phyloP scores from a whole-genome alignment of 1,284 basidiomycete species.

The Mycena citricolor region DNA sequence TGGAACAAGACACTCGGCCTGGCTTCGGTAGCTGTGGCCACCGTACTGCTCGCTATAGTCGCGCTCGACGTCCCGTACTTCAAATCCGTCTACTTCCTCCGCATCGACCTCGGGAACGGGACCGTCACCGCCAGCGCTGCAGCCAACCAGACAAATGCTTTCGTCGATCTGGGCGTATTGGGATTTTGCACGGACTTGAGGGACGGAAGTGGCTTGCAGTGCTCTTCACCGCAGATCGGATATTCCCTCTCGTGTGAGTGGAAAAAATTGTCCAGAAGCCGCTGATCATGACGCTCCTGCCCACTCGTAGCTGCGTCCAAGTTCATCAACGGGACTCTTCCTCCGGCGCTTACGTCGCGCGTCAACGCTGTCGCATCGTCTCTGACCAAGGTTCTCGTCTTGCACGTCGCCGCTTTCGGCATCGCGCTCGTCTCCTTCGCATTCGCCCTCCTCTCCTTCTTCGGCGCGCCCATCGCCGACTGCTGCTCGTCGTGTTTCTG shows the following conservation, averaged over 20 bases:
- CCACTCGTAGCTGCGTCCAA: slow-evolving; percentile 1
- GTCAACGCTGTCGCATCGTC: slow-evolving; percentile 15
- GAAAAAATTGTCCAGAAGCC: no score
- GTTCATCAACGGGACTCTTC: slow-evolving; percentile 18
- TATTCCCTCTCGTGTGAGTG: slow-evolving; percentile 13
- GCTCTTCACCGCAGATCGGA: slow-evolving; percentile 11
- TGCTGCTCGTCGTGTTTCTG: slow-evolving; percentile 20
- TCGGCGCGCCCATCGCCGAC: slow-evolving; percentile 19
- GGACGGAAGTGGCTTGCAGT: slow-evolving; percentile 16
- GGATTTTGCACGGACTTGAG: slow-evolving; percentile 17
- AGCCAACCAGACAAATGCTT: slow-evolving; percentile 10
- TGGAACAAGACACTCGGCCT: slow-evolving; percentile 20
- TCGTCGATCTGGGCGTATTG: slow-evolving; percentile 11
- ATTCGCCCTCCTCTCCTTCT: slow-evolving; percentile 17
- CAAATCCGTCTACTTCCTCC: slow-evolving; percentile 19
- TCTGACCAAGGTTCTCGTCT: slow-evolving; percentile 20
- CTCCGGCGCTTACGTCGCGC: slow-evolving; percentile 7
- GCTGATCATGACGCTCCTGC: not conserved
- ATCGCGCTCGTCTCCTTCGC: slow-evolving; percentile 20
- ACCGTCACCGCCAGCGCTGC: slow-evolving; percentile 1
- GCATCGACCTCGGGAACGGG: slow-evolving; percentile 18
- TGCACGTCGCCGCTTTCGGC: slow-evolving; percentile 20
- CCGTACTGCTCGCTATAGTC: slow-evolving; percentile 14
- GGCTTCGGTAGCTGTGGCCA: slow-evolving; percentile 10
- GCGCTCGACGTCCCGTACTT: slow-evolving; percentile 18